These are phyloP conservation scores for Celoporthe dispersa DNA, from an alignment of 2,329 filamentous ascomycete species.

Conservation along the genomic window DNA sequence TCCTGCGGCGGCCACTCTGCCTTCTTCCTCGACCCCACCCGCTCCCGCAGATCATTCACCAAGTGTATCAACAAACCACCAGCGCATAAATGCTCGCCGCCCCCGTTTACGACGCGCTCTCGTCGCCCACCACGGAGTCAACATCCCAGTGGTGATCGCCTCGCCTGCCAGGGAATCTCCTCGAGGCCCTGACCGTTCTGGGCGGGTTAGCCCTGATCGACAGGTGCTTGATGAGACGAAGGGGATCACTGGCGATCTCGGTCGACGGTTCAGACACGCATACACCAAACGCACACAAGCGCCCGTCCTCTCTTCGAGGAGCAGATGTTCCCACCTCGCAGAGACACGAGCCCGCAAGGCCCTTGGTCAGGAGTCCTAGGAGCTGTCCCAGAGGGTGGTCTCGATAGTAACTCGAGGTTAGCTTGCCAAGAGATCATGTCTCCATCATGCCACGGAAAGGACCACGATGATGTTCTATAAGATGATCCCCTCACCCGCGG, in stretches of 20 bases:
- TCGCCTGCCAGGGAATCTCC: conserved; percentile 12
- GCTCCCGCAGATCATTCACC: conserved; percentile 24
- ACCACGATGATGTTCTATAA: conserved; percentile 14
- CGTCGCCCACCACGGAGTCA: conserved; percentile 1
- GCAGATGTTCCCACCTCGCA: not conserved
- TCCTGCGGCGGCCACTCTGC: not conserved
- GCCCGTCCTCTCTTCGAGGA: not conserved
- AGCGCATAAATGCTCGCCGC: not conserved
- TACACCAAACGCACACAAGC: not conserved
- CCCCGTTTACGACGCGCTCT: not conserved
- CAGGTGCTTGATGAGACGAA: conserved; percentile 12
- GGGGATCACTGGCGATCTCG: conserved; percentile 17
- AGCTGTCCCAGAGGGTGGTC: not conserved
- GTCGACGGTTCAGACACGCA: not conserved
- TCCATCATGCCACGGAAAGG: not conserved
- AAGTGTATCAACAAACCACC: conserved; percentile 21
- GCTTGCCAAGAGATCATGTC: conserved; percentile 13
- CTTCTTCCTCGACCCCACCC: not conserved
- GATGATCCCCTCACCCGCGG: conserved; percentile 18
- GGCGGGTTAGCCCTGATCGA: conserved; percentile 12
- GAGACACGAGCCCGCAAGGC: not conserved
- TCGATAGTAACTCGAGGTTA: not conserved
- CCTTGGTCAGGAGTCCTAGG: not conserved
- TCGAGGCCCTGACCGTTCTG: conserved; percentile 22
- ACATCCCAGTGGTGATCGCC: conserved; percentile 12